These are phyloP conservation scores for Crucibulum laeve DNA, from an alignment of 768 basidiomycete genomes.

Conservation along the genomic window DNA sequence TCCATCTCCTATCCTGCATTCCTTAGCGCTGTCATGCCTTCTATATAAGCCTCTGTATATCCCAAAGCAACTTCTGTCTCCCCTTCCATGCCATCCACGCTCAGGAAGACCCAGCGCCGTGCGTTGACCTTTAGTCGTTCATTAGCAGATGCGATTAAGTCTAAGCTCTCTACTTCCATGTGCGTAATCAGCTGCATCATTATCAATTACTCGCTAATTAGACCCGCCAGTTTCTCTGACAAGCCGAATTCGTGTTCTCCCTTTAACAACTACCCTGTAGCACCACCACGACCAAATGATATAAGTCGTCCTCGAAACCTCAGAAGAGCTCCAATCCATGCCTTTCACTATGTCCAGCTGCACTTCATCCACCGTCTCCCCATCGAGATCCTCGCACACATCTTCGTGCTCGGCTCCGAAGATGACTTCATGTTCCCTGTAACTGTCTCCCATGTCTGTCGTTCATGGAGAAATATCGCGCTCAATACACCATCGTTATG, in stretches of 20 bases:
- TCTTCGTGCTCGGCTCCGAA: constrained; percentile 59
- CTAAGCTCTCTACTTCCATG: constrained; percentile 22
- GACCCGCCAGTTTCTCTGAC: constrained; percentile 9
- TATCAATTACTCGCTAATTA: not conserved
- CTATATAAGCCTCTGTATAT: not conserved
- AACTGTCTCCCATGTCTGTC: constrained; percentile 65
- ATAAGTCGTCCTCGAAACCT: constrained; percentile 34
- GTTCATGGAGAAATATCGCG: constrained; percentile 57
- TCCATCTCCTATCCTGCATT: not conserved
- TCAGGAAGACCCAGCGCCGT: constrained; percentile 43
- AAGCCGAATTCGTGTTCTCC: constrained; percentile 11
- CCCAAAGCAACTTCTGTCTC: not conserved
- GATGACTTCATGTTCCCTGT: constrained; percentile 56
- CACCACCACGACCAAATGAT: constrained; percentile 10
- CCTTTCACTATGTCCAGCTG: constrained; percentile 13
- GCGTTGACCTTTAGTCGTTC: constrained; percentile 46
- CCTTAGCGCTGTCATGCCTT: not conserved
- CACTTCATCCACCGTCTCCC: constrained; percentile 60
- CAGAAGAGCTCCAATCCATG: constrained; percentile 20
- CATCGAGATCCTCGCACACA: constrained; percentile 56
- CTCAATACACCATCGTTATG: constrained; percentile 61
- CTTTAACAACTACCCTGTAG: constrained; percentile 5
- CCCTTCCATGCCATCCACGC: constrained; percentile 23
- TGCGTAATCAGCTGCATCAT: constrained; percentile 11
- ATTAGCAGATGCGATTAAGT: constrained; percentile 42